phyloP scores from a whole-genome alignment of 108 stramenopile species.

The Nannochloropsis gaditana region DNA sequence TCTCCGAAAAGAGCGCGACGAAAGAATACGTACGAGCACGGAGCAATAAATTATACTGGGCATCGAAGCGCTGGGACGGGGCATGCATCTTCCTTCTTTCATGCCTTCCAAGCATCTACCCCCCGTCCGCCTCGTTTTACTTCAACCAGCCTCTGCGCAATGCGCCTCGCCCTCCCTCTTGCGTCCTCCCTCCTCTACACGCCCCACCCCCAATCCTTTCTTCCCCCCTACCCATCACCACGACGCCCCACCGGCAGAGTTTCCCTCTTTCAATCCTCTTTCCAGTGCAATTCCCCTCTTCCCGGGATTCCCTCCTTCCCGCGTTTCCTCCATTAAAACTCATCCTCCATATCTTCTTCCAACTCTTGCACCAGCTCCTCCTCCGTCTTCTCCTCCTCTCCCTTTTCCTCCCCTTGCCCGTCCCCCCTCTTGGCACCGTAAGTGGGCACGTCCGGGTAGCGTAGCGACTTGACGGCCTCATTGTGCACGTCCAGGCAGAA shows the following conservation, averaged over 20 bases:
- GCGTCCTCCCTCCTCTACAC: background rate
- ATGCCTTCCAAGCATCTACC: background rate
- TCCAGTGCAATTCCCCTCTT: constrained; percentile 28
- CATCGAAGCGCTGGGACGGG: background rate
- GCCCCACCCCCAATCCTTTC: background rate
- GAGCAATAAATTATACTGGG: background rate
- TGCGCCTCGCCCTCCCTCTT: background rate
- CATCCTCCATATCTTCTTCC: constrained; percentile 48
- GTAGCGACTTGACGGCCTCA: constrained; percentile 92
- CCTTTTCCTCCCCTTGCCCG: background rate
- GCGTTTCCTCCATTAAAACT: constrained; percentile 10
- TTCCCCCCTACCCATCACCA: background rate
- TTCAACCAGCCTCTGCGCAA: background rate
- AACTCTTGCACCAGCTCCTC: constrained; percentile 45
- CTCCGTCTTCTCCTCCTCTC: constrained; percentile 38
- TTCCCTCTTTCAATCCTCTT: background rate
- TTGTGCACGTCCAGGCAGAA: constrained; percentile 98
- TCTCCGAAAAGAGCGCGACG: background rate
- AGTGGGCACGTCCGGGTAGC: constrained; percentile 68
- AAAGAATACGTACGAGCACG: background rate
- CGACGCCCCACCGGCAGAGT: background rate
- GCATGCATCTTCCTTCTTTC: background rate
- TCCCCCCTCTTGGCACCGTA: constrained; percentile 66
- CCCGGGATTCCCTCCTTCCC: background rate
- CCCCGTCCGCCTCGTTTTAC: background rate